These are phyloP conservation scores for Aspergillus sp. DNA, from an alignment of 2,329 filamentous ascomycete genomes.

Conservation along the genomic window DNA sequence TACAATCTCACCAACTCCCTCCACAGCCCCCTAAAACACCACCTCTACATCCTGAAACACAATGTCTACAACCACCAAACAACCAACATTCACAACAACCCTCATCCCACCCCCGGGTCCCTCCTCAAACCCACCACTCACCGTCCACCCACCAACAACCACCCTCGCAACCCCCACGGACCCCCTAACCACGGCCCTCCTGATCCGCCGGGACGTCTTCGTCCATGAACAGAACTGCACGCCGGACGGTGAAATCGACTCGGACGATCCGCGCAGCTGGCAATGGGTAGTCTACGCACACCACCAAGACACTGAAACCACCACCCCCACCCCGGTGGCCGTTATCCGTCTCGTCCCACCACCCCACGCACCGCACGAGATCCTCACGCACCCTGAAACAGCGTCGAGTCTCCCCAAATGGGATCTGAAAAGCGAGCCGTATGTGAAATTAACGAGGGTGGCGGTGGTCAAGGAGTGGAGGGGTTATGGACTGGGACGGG, in stretches of 20 bases:
- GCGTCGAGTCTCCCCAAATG: not conserved
- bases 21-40: not conserved
- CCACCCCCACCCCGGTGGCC: conserved; percentile 62
- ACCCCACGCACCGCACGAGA: conserved; percentile 65
- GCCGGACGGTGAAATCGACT: conserved; percentile 73
- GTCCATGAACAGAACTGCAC: conserved; percentile 59
- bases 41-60: not conserved
- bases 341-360: conserved; percentile 81
- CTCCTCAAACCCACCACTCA: not conserved
- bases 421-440: conserved; percentile 64
- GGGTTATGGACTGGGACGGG: conserved; percentile 62
- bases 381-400: conserved; percentile 33
- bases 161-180: conserved; percentile 28
- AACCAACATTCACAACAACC: conserved; percentile 12
- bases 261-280: conserved; percentile 74
- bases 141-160: conserved; percentile 24
- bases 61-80: not conserved
- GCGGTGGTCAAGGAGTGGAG: conserved; percentile 69
- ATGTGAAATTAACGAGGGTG: conserved; percentile 78
- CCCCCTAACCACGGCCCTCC: conserved; percentile 56
- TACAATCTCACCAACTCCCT: not conserved
- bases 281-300: conserved; percentile 83
- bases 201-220: conserved; percentile 59
- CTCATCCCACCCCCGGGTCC: conserved; percentile 19
- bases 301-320: conserved; percentile 28